These are phyloP conservation scores for Plectosphaerella sp. DNA, from an alignment of 2,329 filamentous ascomycete species.

Conservation along the genomic window DNA sequence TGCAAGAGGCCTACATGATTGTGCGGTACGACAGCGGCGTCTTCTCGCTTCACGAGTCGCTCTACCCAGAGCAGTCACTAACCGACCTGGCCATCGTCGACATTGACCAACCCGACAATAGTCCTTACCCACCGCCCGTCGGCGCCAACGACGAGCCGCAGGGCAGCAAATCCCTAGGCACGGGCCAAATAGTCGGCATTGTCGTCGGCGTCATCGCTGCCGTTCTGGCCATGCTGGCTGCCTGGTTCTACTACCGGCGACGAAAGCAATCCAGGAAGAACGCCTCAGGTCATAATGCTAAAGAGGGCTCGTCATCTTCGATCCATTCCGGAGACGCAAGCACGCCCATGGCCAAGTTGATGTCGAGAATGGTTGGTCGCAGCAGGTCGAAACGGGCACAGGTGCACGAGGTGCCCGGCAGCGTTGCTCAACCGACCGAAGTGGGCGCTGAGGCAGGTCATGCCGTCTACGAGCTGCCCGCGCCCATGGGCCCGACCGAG, in stretches of 20 bases:
- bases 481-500: slow-evolving; percentile 40
- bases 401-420: slow-evolving; percentile 19
- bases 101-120: slow-evolving; percentile 38
- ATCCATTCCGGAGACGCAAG: slow-evolving; percentile 26
- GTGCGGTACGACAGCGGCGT: slow-evolving; percentile 49
- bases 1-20: slow-evolving; percentile 64
- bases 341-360: slow-evolving; percentile 32
- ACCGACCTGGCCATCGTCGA: slow-evolving; percentile 33
- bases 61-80: slow-evolving; percentile 39
- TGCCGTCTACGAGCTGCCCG: slow-evolving; percentile 49
- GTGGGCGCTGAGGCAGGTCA: slow-evolving; percentile 38
- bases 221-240: slow-evolving; percentile 19
- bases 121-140: slow-evolving; percentile 39
- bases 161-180: slow-evolving; percentile 25
- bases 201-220: slow-evolving; percentile 33
- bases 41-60: slow-evolving; percentile 53
- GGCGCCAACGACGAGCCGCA: slow-evolving; percentile 1
- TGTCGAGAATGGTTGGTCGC: slow-evolving; percentile 36
- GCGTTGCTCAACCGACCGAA: slow-evolving; percentile 28
- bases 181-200: slow-evolving; percentile 39
- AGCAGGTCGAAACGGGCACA: slow-evolving; percentile 22
- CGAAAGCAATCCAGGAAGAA: slow-evolving; percentile 24
- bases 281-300: slow-evolving; percentile 22
- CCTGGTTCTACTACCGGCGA: slow-evolving; percentile 27
- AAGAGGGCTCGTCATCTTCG: slow-evolving; percentile 29